Evolutionary conservation across 306 rosid genomes (phyloP).

Genomic region (Quercus variabilis): DNA sequence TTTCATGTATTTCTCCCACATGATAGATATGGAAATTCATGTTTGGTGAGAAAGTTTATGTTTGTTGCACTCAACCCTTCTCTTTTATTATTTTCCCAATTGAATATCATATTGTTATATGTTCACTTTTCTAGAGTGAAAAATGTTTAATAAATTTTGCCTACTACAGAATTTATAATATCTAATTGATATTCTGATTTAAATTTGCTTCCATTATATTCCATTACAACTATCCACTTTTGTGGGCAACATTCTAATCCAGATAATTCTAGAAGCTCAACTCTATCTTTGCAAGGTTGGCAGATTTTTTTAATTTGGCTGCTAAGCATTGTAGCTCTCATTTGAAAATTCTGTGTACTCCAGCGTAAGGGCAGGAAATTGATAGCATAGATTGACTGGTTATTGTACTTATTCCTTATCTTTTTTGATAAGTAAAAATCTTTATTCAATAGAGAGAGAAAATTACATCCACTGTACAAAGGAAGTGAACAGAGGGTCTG

Average conservation of each 20-base stretch:
- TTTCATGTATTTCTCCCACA: not conserved
- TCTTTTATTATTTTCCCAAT: not conserved
- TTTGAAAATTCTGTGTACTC: not conserved
- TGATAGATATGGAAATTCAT: not conserved
- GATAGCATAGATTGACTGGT: not conserved
- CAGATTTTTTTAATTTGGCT: not conserved
- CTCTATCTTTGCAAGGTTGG: not conserved
- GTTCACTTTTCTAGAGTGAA: not conserved
- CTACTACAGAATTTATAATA: not conserved
- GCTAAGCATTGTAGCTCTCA: not conserved
- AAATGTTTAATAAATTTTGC: not conserved
- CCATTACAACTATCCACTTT: not conserved
- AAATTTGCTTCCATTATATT: not conserved
- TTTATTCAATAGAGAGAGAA: too few relatives aligned
- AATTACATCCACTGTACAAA: too few relatives aligned
- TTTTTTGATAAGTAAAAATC: too few relatives aligned
- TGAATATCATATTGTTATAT: not conserved
- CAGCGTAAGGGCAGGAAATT: not conserved
- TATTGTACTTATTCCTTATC: not conserved
- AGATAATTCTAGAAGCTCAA: not conserved
- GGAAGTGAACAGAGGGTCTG: too few relatives aligned
- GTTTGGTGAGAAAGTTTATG: not conserved
- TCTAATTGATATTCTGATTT: not conserved
- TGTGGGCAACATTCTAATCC: slow-evolving; percentile 1
- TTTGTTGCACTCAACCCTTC: not conserved